Evolutionary conservation across 192 early-diverging fungal species (phyloP), one percentile per base, ranked within the genome.

Genomic region (Coemansia sp.): DNA sequence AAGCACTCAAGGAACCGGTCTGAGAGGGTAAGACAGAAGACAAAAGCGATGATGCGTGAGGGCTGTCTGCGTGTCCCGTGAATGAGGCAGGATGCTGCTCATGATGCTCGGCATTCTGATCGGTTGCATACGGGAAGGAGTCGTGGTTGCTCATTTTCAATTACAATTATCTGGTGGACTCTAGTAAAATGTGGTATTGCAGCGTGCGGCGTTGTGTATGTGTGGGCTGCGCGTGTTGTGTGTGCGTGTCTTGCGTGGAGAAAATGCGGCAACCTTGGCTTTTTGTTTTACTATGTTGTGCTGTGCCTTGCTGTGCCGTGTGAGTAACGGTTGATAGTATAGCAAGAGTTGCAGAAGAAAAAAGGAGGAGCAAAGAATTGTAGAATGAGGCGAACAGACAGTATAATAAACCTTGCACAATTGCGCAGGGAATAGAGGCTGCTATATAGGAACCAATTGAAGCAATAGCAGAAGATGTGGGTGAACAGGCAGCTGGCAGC

Each of bases 101-200:
- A 32, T 60, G 66, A 22, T 61, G 73, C 37, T 60, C 61, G 45
- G 57, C 63, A 68, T 65, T 53, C 67, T 78, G 75, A 78, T 78
- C 75, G 75, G 62, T 68, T 72, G 75, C 75, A 78, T 72, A 66
- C 20, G 51, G 51, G 35, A 51, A 63, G 39, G 51, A 20, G 6
- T 52, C 39, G 51, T 68, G 67, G 20, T 65, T 54, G 41, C 37
- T 55, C 76, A 78, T 78, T 57, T 28, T 62, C 54, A 54, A 8
- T 59, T 39, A 39, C 41, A 12, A 48, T 65, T 48, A 15, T 11
- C 20, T 60, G 34, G 28, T 56, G 33, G 12, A 34, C 18, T 34
- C 45, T 56, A 64, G 65, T 17, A 28, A 34, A 28, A 28, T 28
- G 22, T 28, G 22, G 22, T 28, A 28, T 28, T 28, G 22, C 22